Base-by-base conservation (phyloP, 2,329 filamentous ascomycete species). In the Aureobasidium lini region DNA sequence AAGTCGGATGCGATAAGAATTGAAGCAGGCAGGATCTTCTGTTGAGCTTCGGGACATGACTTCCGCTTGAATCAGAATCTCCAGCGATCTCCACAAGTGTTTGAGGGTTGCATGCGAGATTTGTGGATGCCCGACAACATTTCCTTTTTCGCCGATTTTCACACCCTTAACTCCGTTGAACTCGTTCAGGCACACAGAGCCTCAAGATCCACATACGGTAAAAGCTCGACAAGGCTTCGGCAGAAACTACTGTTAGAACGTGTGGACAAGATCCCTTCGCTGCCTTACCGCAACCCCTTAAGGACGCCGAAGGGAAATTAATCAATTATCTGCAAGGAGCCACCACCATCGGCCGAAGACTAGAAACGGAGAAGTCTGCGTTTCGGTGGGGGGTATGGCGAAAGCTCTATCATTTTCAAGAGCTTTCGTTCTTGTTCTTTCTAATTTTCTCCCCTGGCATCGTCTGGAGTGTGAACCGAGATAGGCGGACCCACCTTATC, bases 151-250 rank as follows among this genome's bases (percentile, higher is more conserved):
- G 34, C 34, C 34, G 18, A 40, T 4, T 23, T 23, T 23, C 4
- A 23, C 23, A 42, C 39, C 13, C 50, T 54, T 54, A 54, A 32
- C 32, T 54, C 50, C 50, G 50, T 53, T 32, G 36, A 18, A 53
- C 15, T 28, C 6, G 18, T 42, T 42, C 18, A 13, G 23, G 18
- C 18, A 11, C 6, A 6, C 32, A 23, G 44, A 47, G 46, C 49
- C 23, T 42, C 36, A 39, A 31, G 23, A 34, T 52, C 28, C 34
- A 29, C 34, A 52, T 52, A 34, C 34, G 34, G 42, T 8, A 42
- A 31, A 36, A 9, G 31, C 10, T 49, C 34, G n/a, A 32, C 28
- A 28, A 9, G 9, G n/a, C 18, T 28, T 44, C n/a, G 42, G 42
- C 18, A 44, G 18, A 23, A 28, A 44, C 2, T 23, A 44, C 42